A percentile compares a stretch with the other conserved stretches of the same genome.
These are phyloP conservation scores for Pseudogymnoascus sp. DNA, from an alignment of 2,329 filamentous ascomycete genomes.

Conservation along the genomic window DNA sequence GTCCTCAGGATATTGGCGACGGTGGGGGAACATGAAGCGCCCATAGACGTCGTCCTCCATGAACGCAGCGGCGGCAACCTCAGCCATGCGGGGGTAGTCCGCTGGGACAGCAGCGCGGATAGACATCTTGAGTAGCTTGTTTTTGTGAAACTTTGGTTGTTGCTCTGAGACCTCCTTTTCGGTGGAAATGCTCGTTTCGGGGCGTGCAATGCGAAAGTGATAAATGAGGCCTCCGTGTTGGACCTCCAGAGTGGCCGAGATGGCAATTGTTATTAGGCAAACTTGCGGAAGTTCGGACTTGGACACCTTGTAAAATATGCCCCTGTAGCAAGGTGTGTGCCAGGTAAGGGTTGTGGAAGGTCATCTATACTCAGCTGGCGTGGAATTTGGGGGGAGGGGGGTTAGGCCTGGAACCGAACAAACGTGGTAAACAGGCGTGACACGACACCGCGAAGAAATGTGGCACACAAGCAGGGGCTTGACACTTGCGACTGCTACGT, in stretches of 20 bases:
- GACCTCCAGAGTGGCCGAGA: background rate
- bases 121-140: constrained; percentile 8
- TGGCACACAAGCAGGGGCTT: background rate
- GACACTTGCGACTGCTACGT: background rate
- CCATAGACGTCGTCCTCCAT: constrained; percentile 31
- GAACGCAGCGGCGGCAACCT: constrained; percentile 29
- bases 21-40: constrained; percentile 30
- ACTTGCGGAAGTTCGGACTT: background rate
- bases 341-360: background rate
- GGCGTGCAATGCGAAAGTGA: background rate
- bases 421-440: constrained; percentile 1
- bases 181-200: background rate
- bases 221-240: background rate
- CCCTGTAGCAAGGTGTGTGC: background rate
- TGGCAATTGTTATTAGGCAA: constrained; percentile 2
- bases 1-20: constrained; percentile 27
- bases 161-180: background rate
- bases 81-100: constrained; percentile 21
- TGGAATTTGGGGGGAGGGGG: background rate
- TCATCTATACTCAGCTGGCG: background rate
- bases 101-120: constrained; percentile 8
- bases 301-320: background rate
- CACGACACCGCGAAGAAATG: background rate
- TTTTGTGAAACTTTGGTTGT: background rate
- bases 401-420: constrained; percentile 1